Percentiles rank a stretch among this genome's conserved stretches.
These are phyloP conservation scores for Sisymbrium altissimum DNA, from an alignment of 345 rosid genomes.

Conservation along the genomic window DNA sequence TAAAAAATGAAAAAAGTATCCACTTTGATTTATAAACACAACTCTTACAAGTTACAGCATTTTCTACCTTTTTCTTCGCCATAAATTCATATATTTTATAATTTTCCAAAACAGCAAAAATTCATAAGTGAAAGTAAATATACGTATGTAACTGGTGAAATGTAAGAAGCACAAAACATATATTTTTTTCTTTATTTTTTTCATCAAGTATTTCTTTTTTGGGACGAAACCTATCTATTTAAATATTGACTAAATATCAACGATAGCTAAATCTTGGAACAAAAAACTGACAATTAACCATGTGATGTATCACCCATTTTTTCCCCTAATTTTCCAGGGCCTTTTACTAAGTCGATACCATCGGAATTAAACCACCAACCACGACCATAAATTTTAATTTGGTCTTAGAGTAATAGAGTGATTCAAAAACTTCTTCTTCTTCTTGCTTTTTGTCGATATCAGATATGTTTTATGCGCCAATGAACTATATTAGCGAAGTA, in stretches of 20 bases:
- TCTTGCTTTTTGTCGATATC: neutral
- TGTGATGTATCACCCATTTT: neutral
- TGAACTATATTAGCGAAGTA: neutral
- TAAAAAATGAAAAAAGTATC: neutral
- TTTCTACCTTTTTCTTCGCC: neutral
- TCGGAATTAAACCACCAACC: neutral
- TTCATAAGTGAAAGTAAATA: neutral
- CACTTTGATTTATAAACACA: neutral
- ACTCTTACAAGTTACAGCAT: neutral
- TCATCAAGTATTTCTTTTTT: neutral
- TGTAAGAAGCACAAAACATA: neutral
- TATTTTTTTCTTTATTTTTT: neutral
- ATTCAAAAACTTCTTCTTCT: neutral
- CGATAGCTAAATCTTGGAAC: neutral
- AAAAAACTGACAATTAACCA: neutral
- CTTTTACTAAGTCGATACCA: neutral
- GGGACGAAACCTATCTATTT: neutral
- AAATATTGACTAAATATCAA: neutral
- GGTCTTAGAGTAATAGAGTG: neutral
- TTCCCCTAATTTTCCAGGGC: neutral
- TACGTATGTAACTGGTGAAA: neutral
- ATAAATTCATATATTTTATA: neutral
- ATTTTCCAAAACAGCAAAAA: neutral
- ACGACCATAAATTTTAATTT: neutral
- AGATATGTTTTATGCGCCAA: conserved; percentile 14